Percentiles rank a stretch among this genome's conserved stretches.
phyloP scores from a whole-genome alignment of 257 asterid genomes.

The Fraxinus pennsylvanica region DNA sequence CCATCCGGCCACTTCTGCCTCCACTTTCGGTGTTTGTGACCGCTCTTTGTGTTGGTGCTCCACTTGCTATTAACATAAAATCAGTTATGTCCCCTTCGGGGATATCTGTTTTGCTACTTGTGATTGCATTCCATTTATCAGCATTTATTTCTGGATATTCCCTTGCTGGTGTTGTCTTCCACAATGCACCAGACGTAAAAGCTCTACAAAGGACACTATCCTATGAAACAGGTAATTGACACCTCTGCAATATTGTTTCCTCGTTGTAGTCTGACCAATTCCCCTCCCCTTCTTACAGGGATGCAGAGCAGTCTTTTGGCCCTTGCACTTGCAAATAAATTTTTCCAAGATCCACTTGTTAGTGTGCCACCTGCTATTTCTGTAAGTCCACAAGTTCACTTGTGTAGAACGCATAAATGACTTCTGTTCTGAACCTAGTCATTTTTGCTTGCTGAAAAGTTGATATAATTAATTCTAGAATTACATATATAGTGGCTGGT shows the following conservation, averaged over 20 bases:
- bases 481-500: background rate
- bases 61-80: conserved; percentile 68
- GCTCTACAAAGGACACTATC: conserved; percentile 90
- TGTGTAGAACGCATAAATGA: background rate
- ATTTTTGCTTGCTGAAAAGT: background rate
- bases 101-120: conserved; percentile 77
- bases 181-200: conserved; percentile 64
- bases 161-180: conserved; percentile 64
- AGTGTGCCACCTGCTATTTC: conserved; percentile 96
- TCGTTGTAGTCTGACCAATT: conserved; percentile 8
- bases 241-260: background rate
- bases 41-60: conserved; percentile 70
- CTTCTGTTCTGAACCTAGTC: background rate
- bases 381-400: conserved; percentile 46
- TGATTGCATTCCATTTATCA: conserved; percentile 73
- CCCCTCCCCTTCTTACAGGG: conserved; percentile 42
- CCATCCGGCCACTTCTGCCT: conserved; percentile 51
- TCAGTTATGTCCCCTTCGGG: conserved; percentile 79
- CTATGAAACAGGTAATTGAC: conserved; percentile 75
- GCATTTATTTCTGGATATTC: conserved; percentile 77
- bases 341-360: conserved; percentile 89
- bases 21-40: conserved; percentile 60
- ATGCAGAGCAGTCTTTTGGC: conserved; percentile 99
- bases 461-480: background rate
- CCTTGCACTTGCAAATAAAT: conserved; percentile 88